A percentile compares a stretch with the other conserved stretches of the same genome.
phyloP scores from a whole-genome alignment of 768 basidiomycete genomes.

The Kwoniella shandongensis region DNA sequence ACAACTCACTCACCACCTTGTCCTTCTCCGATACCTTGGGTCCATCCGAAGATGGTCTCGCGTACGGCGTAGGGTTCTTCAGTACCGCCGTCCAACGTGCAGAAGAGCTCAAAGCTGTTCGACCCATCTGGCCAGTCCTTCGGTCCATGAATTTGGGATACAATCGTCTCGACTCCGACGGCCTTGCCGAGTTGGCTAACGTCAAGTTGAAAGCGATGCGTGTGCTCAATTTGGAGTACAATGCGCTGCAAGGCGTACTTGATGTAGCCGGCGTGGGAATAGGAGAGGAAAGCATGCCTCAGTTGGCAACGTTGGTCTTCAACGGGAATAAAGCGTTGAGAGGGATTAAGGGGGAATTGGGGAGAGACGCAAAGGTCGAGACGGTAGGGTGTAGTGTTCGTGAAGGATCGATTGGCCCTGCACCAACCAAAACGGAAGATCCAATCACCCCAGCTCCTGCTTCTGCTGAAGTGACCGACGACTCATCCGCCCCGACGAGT shows the following conservation, averaged over 20 bases:
- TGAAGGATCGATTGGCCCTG: constrained; percentile 8
- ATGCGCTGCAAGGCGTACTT: constrained; percentile 30
- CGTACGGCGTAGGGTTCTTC: constrained; percentile 45
- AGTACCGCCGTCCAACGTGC: constrained; percentile 38
- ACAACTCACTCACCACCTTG: constrained; percentile 37
- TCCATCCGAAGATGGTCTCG: constrained; percentile 41
- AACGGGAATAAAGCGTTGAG: constrained; percentile 26
- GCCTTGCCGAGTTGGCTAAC: constrained; percentile 13
- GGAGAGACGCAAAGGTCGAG: constrained; percentile 25
- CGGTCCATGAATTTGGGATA: constrained; percentile 33
- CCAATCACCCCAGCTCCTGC: not conserved
- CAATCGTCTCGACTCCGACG: constrained; percentile 24
- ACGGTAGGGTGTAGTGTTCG: constrained; percentile 31
- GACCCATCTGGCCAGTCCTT: constrained; percentile 29
- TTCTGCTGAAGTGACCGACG: not conserved
- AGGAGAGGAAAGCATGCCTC: constrained; percentile 23
- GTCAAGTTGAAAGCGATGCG: constrained; percentile 21
- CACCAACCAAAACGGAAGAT: not conserved
- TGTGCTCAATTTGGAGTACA: constrained; percentile 34
- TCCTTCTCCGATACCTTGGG: constrained; percentile 36
- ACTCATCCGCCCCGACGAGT: not conserved
- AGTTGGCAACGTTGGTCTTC: constrained; percentile 27
- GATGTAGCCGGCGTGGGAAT: constrained; percentile 25
- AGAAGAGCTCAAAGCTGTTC: constrained; percentile 10
- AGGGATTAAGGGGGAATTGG: constrained; percentile 20